These are phyloP conservation scores for Aspergillus mulundensis DNA, from an alignment of 495 filamentous ascomycete genomes.

Conservation along the genomic window DNA sequence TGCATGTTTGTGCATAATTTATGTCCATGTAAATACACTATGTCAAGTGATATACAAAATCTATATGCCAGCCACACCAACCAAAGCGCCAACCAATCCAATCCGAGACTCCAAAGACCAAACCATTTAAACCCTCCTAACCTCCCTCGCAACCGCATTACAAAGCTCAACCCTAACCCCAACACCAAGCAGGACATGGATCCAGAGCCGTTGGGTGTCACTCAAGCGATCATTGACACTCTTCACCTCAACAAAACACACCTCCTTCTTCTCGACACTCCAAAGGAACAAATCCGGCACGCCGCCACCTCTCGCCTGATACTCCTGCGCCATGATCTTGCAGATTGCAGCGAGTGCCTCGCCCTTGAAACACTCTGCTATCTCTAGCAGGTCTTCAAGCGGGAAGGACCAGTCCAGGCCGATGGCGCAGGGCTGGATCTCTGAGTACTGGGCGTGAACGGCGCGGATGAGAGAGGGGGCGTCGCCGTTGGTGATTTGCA, in stretches of 20 bases:
- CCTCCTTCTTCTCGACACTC: constrained; percentile 53
- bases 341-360: constrained; percentile 76
- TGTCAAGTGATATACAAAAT: neutral
- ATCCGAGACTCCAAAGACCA: no score
- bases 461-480: constrained; percentile 62
- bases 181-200: constrained; percentile 81
- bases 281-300: constrained; percentile 94
- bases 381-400: constrained; percentile 73
- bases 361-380: constrained; percentile 76
- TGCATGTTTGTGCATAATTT: no score
- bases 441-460: constrained; percentile 60
- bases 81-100: no score
- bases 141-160: constrained; percentile 77
- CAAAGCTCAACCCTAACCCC: constrained; percentile 85
- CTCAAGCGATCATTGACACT: constrained; percentile 93
- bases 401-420: constrained; percentile 89
- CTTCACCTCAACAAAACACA: constrained; percentile 90
- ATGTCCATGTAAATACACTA: no score
- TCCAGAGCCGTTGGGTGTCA: constrained; percentile 96
- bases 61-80: neutral
- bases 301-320: constrained; percentile 77
- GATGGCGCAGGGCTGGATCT: constrained; percentile 74
- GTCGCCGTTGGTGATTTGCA: constrained; percentile 74
- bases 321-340: constrained; percentile 94
- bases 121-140: constrained; percentile 25